Conservation (phyloP, 2,329 filamentous ascomycete species). For the Epichloe sibirici region DNA sequence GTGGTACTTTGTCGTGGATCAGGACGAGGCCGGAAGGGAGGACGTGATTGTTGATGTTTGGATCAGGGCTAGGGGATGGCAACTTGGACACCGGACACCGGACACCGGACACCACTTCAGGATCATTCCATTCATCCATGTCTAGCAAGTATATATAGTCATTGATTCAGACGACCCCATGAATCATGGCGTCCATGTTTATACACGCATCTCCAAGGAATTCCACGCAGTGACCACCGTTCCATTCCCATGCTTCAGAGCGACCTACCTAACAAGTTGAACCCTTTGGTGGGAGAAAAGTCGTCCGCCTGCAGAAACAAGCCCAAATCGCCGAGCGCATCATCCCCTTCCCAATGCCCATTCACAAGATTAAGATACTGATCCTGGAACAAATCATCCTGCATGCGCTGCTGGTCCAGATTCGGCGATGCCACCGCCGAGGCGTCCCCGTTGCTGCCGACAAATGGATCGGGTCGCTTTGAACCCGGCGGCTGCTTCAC, state of each 20-base stretch:
- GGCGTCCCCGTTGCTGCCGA: background rate
- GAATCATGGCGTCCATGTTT: background rate
- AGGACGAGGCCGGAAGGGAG: constrained; percentile 36
- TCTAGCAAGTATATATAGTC: background rate
- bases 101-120: too few species aligned
- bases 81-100: background rate
- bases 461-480: constrained; percentile 3
- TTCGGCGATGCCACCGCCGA: constrained; percentile 1
- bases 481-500: background rate
- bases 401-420: constrained; percentile 9
- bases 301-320: constrained; percentile 22
- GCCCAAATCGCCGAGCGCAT: constrained; percentile 21
- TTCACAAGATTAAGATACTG: constrained; percentile 24
- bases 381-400: constrained; percentile 19
- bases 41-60: constrained; percentile 64
- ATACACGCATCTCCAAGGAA: background rate
- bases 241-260: constrained; percentile 6
- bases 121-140: background rate
- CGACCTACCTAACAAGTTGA: constrained; percentile 18
- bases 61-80: constrained; percentile 24
- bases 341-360: constrained; percentile 24
- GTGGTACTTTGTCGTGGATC: constrained; percentile 66
- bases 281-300: constrained; percentile 17
- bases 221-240: too few species aligned
- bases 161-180: background rate